Base-by-base conservation (phyloP, 2,329 filamentous ascomycete genomes). In the Talaromyces atroroseus region DNA sequence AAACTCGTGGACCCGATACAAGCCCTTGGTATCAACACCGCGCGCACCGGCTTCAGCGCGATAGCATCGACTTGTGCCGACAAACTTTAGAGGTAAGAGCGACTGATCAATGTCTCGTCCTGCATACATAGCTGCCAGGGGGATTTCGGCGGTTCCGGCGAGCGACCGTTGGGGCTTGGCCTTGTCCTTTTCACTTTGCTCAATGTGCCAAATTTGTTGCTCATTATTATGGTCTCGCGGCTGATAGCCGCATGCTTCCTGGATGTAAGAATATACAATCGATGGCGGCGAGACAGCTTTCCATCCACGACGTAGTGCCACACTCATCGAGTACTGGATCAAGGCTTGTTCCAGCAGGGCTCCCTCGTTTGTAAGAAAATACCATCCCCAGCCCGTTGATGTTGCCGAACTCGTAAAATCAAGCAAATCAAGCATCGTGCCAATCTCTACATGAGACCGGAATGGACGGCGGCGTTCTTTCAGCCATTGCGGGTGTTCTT, bases 1-100 rank as follows among this genome's bases (percentile, higher is more conserved):
- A 74, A 99, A 99, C 74, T 99, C 94, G 74, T 99, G 94, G 3
- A 99, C 94, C 26, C 94, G 87, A 74, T 97, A 99, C 1, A 99
- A 77, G 5, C 94, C 94, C 74, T 96, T 96, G 1, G 92, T 96
- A 64, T 94, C 90, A 23, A 88, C 86, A 29, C 94, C 94, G 40
- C 92, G 82, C 0, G 91, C 89, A 32, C 94, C 94, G 0, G 94
- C 94, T 75, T 99, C 94, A 46, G 94, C 94, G 52, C 94, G 88
- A 74, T 95, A 99, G 78, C 92, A 95, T n/a, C 94, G 82, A 56
- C 90, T 96, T 1, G 89, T 85, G 16, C 89, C 94, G 2, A 95
- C 90, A 18, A 86, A 79, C 70, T 90, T 92, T 40, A 90, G 64
- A 0, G 94, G 94, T 0, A 96, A 77, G 2, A 87, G 78, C 1